phyloP scores from a whole-genome alignment of 78 protist species.

The Dictyostelium brefeldianum region DNA sequence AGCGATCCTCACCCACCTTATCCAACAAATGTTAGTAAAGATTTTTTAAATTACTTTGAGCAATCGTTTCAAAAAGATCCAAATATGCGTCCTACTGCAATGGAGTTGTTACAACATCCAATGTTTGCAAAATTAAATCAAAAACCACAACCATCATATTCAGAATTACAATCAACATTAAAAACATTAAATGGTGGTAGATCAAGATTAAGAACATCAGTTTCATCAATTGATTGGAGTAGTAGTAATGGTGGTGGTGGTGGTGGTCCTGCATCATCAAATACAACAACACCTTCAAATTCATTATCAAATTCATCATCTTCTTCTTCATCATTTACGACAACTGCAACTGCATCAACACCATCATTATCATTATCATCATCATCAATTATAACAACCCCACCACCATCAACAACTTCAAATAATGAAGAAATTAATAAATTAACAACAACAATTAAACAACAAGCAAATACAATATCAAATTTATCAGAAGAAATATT shows the following conservation, averaged over 20 bases:
- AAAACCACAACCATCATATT: constrained; percentile 9
- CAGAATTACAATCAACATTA: constrained; percentile 59
- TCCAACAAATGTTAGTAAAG: constrained; percentile 81
- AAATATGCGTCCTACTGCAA: constrained; percentile 63
- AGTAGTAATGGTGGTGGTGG: too few relatives aligned
- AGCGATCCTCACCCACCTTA: constrained; percentile 95
- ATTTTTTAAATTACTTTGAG: constrained; percentile 85
- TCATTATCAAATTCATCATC: constrained; percentile 4
- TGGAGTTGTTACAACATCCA: constrained; percentile 65
- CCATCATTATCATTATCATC: neutral
- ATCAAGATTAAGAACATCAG: constrained; percentile 35
- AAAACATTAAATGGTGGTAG: constrained; percentile 53
- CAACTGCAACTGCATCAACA: neutral
- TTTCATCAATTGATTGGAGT: constrained; percentile 60
- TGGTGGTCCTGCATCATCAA: constrained; percentile 24
- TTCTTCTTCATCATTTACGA: neutral
- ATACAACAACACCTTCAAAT: neutral
- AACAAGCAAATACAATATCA: constrained; percentile 32
- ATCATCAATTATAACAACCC: neutral
- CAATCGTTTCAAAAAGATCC: constrained; percentile 93
- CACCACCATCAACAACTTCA: neutral
- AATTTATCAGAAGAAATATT: constrained; percentile 32
- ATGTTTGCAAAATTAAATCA: constrained; percentile 21
- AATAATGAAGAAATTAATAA: constrained; percentile 36
- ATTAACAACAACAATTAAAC: constrained; percentile 13